Evolutionary conservation across 2,329 filamentous ascomycete genomes (phyloP).

Genomic region (Stagonosporopsis chrysanthemi): DNA sequence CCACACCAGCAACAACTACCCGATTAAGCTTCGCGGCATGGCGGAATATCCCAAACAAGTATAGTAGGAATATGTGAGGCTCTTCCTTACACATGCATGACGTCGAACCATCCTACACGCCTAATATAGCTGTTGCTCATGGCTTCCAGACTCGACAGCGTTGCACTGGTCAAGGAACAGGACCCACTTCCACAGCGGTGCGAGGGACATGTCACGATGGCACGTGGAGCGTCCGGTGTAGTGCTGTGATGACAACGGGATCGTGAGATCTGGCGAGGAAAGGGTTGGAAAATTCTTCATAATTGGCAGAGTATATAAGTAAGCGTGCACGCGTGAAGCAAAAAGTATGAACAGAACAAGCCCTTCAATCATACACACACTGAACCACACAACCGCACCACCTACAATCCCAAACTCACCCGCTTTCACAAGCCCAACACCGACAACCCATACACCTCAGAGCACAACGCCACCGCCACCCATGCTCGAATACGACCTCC

Average conservation of each 20-base stretch:
- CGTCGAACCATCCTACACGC: slow-evolving; percentile 5
- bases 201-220: not conserved
- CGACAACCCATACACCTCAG: too few relatives aligned
- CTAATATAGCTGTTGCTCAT: slow-evolving; percentile 1
- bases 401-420: not conserved
- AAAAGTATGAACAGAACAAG: not conserved
- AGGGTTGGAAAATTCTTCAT: slow-evolving; percentile 15
- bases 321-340: not conserved
- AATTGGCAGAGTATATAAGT: slow-evolving; percentile 7
- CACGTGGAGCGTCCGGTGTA: slow-evolving; percentile 4
- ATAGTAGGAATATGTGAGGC: not conserved
- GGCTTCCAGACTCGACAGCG: slow-evolving; percentile 16
- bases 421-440: not conserved
- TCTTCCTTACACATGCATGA: slow-evolving; percentile 17
- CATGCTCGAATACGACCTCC: slow-evolving; percentile 13
- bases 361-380: not conserved
- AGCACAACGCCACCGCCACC: not conserved
- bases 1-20: slow-evolving; percentile 5
- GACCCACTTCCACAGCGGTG: slow-evolving; percentile 13
- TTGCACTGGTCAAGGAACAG: slow-evolving; percentile 9
- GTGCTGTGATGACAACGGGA: slow-evolving; percentile 12
- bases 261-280: slow-evolving; percentile 19
- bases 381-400: not conserved
- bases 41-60: slow-evolving; percentile 11
- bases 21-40: slow-evolving; percentile 15